phyloP scores from a whole-genome alignment of 202 grass and related monocot genomes.

The Zizania palustris region DNA sequence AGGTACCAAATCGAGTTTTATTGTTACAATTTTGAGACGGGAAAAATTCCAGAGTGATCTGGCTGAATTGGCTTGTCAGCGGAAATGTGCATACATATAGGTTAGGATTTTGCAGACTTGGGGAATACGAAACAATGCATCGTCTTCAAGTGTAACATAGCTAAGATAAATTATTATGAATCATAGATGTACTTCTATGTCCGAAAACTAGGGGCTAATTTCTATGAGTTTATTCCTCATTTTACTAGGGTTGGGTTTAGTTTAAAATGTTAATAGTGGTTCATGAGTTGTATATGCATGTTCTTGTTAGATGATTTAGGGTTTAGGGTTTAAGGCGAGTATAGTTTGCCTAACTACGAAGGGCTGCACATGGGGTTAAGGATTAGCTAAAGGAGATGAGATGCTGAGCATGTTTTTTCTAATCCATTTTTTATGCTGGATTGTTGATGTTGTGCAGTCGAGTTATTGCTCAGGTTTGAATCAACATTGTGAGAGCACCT shows the following conservation, averaged over 20 bases:
- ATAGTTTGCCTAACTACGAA: neutral
- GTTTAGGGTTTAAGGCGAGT: no score
- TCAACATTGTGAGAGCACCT: constrained; percentile 74
- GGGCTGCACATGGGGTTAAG: neutral
- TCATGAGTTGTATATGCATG: neutral
- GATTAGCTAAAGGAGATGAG: neutral
- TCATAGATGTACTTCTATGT: no score
- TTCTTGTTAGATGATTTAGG: neutral
- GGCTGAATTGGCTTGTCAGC: no score
- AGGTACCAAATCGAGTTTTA: no score
- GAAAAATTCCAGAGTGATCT: no score
- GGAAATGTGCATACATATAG: no score
- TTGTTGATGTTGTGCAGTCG: constrained; percentile 52
- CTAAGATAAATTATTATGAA: no score
- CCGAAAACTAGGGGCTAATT: neutral
- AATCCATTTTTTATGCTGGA: neutral
- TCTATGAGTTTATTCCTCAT: neutral
- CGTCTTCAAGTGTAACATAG: no score
- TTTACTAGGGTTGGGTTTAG: neutral
- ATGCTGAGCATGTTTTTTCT: neutral
- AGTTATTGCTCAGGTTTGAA: constrained; percentile 89
- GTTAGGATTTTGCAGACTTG: no score
- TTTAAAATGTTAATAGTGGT: neutral
- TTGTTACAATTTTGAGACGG: no score
- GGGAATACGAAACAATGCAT: no score